Evolutionary conservation across 2,329 filamentous ascomycete species (phyloP).

Genomic region (Sclerotinia trifoliorum): DNA sequence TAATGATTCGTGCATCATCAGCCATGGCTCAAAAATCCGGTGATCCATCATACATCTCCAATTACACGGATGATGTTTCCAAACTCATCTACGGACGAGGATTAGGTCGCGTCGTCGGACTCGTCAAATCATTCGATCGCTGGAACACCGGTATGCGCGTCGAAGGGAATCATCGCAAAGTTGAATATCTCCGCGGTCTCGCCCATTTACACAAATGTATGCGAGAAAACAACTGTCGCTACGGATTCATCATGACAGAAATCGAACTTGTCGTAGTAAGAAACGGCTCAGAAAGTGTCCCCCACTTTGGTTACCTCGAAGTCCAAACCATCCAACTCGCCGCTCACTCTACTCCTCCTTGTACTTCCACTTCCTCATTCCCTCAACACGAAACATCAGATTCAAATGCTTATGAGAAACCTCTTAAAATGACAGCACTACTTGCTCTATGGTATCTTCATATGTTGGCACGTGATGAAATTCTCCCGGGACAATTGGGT

Average conservation of each 20-base stretch:
- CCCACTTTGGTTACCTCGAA: conserved; percentile 88
- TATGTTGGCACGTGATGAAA: conserved; percentile 64
- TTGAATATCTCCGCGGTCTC: conserved; percentile 85
- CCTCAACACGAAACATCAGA: conserved; percentile 27
- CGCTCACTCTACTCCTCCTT: conserved; percentile 33
- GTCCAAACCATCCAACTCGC: conserved; percentile 61
- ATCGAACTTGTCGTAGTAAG: conserved; percentile 91
- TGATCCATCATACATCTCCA: conserved; percentile 48
- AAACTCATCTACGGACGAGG: conserved; percentile 48
- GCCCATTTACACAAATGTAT: conserved; percentile 85
- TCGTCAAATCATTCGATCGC: conserved; percentile 88
- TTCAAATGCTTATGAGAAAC: conserved; percentile 38
- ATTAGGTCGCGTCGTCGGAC: conserved; percentile 68
- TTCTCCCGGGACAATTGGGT: conserved; percentile 55
- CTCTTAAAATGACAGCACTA: conserved; percentile 69
- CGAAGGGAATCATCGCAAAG: conserved; percentile 78
- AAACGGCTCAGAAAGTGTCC: conserved; percentile 67
- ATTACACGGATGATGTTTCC: conserved; percentile 52
- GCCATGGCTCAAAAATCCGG: conserved; percentile 28
- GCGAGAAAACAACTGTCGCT: conserved; percentile 89
- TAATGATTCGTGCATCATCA: conserved; percentile 40
- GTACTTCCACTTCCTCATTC: conserved; percentile 23
- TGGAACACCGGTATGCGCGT: conserved; percentile 95
- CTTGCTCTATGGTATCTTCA: conserved; percentile 77
- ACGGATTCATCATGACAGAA: conserved; percentile 95